Conservation (phyloP, 2,329 filamentous ascomycete genomes). For the Fusarium beomiforme region DNA sequence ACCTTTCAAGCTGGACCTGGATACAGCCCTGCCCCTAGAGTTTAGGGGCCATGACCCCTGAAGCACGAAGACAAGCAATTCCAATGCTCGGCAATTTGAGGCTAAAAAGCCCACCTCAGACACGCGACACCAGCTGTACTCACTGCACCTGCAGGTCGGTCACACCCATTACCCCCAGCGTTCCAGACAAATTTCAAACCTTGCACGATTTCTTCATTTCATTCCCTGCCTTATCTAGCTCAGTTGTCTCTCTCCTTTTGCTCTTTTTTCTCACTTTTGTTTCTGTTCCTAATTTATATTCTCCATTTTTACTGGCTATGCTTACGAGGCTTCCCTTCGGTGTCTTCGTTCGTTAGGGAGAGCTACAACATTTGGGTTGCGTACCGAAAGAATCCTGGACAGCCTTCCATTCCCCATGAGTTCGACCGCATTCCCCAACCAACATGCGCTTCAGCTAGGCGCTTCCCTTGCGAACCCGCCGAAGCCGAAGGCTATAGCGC, state of each 20-base stretch:
- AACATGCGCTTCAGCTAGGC: slow-evolving; percentile 37
- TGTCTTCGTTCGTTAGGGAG: slow-evolving; percentile 23
- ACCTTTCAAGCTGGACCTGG: not conserved
- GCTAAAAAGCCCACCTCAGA: slow-evolving; percentile 24
- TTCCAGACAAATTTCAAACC: slow-evolving; percentile 31
- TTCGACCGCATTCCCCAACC: slow-evolving; percentile 37
- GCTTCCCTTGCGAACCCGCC: slow-evolving; percentile 14
- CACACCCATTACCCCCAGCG: slow-evolving; percentile 22
- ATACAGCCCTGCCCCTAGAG: slow-evolving; percentile 3
- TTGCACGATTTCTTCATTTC: slow-evolving; percentile 17
- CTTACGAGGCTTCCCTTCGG: slow-evolving; percentile 12
- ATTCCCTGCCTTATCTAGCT: slow-evolving; percentile 4
- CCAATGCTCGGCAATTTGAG: slow-evolving; percentile 36
- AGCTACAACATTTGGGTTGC: slow-evolving; percentile 3
- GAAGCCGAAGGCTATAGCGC: slow-evolving; percentile 13
- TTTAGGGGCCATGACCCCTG: slow-evolving; percentile 33
- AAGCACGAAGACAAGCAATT: slow-evolving; percentile 38
- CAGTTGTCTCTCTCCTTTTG: not conserved
- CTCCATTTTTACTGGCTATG: slow-evolving; percentile 23
- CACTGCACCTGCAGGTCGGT: slow-evolving; percentile 2
- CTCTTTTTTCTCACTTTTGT: not conserved
- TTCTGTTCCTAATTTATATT: not conserved
- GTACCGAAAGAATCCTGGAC: slow-evolving; percentile 17
- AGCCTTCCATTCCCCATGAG: slow-evolving; percentile 40
- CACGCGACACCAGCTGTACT: slow-evolving; percentile 35